Percentiles rank a stretch among this genome's conserved stretches.
Conservation (phyloP, 352 stramenopile species). For the Pythium rhizo-oryzae region DNA sequence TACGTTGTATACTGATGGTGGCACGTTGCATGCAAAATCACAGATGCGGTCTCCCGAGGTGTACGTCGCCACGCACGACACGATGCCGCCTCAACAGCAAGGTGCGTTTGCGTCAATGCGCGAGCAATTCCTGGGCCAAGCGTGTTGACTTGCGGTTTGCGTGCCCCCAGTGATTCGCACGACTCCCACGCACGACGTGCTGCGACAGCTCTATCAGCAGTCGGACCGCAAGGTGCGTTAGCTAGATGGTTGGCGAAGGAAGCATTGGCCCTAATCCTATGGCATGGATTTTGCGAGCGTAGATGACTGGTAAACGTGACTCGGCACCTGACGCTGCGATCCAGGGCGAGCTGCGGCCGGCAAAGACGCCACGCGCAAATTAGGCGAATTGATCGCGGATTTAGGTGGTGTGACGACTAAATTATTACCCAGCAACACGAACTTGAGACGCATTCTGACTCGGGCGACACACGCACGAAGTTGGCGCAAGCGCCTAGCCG, state of each 20-base stretch:
- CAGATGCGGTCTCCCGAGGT: constrained; percentile 59
- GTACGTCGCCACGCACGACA: constrained; percentile 73
- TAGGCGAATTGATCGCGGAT: neutral
- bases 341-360: constrained; percentile 7
- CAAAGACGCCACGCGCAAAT: constrained; percentile 19
- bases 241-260: too few relatives aligned
- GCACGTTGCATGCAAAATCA: constrained; percentile 3
- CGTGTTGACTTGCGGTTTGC: too few relatives aligned
- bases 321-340: neutral
- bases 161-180: constrained; percentile 73
- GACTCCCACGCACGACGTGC: constrained; percentile 41
- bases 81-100: constrained; percentile 64
- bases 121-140: too few relatives aligned
- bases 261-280: too few relatives aligned
- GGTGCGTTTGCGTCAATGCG: constrained; percentile 35
- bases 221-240: constrained; percentile 58
- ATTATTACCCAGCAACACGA: neutral
- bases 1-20: too few relatives aligned
- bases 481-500: constrained; percentile 1
- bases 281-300: too few relatives aligned
- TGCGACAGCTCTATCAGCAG: constrained; percentile 54
- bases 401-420: neutral
- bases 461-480: too few relatives aligned
- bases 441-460: too few relatives aligned
- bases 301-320: constrained; percentile 36